Evolutionary conservation across 306 rosid genomes (phyloP), one percentile per base, ranked within the genome.

Genomic region (Medicago truncatula): DNA sequence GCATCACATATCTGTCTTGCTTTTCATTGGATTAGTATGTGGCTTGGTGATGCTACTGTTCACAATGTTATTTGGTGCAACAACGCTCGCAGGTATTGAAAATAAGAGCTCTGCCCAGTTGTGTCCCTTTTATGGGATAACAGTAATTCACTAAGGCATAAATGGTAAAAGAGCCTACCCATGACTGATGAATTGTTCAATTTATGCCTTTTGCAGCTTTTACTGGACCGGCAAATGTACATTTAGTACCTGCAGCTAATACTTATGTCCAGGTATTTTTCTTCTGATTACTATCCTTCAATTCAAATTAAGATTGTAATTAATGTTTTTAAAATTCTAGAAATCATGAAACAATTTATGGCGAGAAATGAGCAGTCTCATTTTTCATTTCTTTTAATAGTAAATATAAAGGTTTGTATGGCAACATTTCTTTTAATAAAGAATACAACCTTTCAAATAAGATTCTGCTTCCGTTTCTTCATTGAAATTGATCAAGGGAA

Each of bases 201-300:
- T 62, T 66, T 76, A 18, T 66, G 41, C 52, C 67, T 78, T 74
- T 84, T 88, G 80, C 88, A 92, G 98, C 93, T 82, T 90, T 94
- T 81, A 83, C 84, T 64, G 97, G 97, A 64, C 79, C 87, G 50
- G 88, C 87, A 86, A 90, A 91, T 73, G 70, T 23, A 52, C 83
- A 91, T 49, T 9, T 91, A 79, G 87, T 91, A 63, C 91, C 98
- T 2, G 96, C 96, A 64, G 97, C 97, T 67, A 90, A 87, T 84
- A 85, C 87, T 21, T 94, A 92, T 74, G 89, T 90, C 67, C 97
- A 94, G 98, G 98, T 94, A 58, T 71, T 66, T 71, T 82, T 79
- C 56, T 53, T 43, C 11, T 56, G 25, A n/a, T 25, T 54, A 31
- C 38, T 67, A 23, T 72, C 12, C 25, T 46, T 78, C 52, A 14